Evolutionary conservation across 1,284 basidiomycete species (phyloP), one percentile per base, ranked within the genome.

Genomic region (Spongispora temasekensis): DNA sequence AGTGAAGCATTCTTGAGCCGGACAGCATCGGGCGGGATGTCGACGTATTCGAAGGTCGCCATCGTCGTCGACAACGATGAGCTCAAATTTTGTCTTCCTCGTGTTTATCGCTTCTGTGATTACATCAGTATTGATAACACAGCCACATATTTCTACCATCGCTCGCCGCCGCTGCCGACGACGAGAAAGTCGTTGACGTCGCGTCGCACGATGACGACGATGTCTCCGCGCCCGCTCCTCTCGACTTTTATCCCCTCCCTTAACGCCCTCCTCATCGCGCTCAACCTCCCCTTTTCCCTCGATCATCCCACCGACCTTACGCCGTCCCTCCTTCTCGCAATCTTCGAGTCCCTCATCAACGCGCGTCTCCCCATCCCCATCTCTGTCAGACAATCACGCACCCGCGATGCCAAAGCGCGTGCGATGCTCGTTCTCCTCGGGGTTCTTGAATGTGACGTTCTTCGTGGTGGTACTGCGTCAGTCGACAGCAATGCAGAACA

Each of bases 401-500:
- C 76, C 25, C 69, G 71, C 46, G 73, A 75, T 37, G 74, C 77
- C 21, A 79, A 79, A 64, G 74, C 81, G 15, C 75, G 85, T 32
- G 84, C 86, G 51, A 90, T 91, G 81, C 90, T 93, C 69, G 80
- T 93, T 15, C 88, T 94, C 60, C 80, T 93, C 21, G 91, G 90
- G 27, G 84, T 89, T 4, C 78, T 94, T 5, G 88, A 91, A 57
- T 83, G 80, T 50, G 89, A 91, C 65, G 78, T 92, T 13, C 70
- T 92, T 31, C 77, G 81, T 15, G 67, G 65, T n/a, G 67, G 73
- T n/a, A 59, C 65, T 0, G 35, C 58, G 8, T 2, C 53, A 5
- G 15, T 27, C 21, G 57, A 59, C 34, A 34, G 40, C n/a, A 44
- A 58, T 21, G 23, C 50, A 27, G 64, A 66, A 1, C 57, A 57